A percentile compares a stretch with the other conserved stretches of the same genome.
These are phyloP conservation scores for Balansia obtecta DNA, from an alignment of 2,329 filamentous ascomycete species.

Conservation along the genomic window DNA sequence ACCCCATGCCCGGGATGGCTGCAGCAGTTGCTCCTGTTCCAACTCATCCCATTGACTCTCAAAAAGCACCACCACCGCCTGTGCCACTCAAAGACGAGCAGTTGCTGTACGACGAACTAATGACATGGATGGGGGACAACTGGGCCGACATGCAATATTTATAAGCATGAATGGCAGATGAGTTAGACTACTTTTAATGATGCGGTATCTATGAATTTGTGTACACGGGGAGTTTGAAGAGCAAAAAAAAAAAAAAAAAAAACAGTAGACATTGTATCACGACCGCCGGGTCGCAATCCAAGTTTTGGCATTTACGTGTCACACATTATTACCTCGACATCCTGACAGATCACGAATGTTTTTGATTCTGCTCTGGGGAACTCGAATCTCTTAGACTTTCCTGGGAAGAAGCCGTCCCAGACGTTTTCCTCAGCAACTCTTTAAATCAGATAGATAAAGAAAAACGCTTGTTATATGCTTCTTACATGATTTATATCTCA, in stretches of 20 bases:
- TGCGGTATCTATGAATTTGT: not conserved
- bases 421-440: too few species aligned
- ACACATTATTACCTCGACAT: not conserved
- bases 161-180: not conserved
- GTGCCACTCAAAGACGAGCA: constrained; percentile 19
- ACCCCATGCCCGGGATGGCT: constrained; percentile 9
- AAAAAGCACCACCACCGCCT: constrained; percentile 12
- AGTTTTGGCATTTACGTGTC: not conserved
- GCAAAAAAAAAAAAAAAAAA: not conserved
- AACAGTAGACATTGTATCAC: not conserved
- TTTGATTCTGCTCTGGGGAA: too few species aligned
- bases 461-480: too few species aligned
- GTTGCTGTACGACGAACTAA: constrained; percentile 22
- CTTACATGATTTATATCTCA: too few species aligned
- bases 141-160: constrained; percentile 19
- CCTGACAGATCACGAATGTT: too few species aligned
- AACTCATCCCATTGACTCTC: not conserved
- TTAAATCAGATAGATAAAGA: too few species aligned
- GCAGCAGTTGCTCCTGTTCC: constrained; percentile 4
- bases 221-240: not conserved
- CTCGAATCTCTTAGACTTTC: too few species aligned
- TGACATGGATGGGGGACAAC: constrained; percentile 26
- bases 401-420: too few species aligned
- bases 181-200: not conserved
- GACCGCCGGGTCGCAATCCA: not conserved